Evolutionary conservation across 1,284 basidiomycete genomes (phyloP).

Genomic region (Microstroma glucosiphilum): DNA sequence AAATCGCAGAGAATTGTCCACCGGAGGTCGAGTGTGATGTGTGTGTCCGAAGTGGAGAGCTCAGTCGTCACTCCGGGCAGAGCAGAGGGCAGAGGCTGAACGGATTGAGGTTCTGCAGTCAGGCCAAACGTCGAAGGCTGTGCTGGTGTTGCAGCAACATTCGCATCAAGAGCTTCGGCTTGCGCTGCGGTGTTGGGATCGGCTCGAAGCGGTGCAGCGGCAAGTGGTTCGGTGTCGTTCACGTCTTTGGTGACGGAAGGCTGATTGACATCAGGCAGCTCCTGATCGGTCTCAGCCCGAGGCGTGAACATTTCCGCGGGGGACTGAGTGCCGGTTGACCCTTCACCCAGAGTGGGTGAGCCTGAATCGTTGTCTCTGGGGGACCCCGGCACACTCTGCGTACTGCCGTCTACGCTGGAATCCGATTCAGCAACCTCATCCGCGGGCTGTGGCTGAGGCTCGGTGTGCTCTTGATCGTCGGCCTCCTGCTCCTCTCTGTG

Average conservation of each 20-base stretch:
- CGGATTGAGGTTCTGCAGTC: slow-evolving; percentile 31
- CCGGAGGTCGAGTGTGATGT: slow-evolving; percentile 48
- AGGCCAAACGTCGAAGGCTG: slow-evolving; percentile 29
- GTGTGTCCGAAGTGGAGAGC: slow-evolving; percentile 38
- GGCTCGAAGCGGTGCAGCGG: slow-evolving; percentile 9
- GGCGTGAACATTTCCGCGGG: no score
- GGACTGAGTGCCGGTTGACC: background rate
- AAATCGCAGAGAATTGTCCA: slow-evolving; percentile 51
- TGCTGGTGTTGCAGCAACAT: slow-evolving; percentile 15
- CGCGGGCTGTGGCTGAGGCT: background rate
- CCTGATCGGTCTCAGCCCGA: no score
- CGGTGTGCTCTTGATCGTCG: slow-evolving; percentile 10
- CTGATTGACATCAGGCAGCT: no score
- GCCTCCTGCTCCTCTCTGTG: slow-evolving; percentile 7
- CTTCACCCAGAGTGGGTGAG: slow-evolving; percentile 1
- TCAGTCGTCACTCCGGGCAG: slow-evolving; percentile 47
- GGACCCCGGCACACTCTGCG: no score
- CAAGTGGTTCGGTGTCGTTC: background rate
- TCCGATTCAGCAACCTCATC: background rate
- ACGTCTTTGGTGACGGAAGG: no score
- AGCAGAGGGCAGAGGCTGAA: slow-evolving; percentile 36
- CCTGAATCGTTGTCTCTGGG: no score
- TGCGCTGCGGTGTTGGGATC: slow-evolving; percentile 47
- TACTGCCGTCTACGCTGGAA: background rate
- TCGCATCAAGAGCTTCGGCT: slow-evolving; percentile 17